Conservation (phyloP, 192 early-diverging fungal species). For the Allomyces macrogynus region DNA sequence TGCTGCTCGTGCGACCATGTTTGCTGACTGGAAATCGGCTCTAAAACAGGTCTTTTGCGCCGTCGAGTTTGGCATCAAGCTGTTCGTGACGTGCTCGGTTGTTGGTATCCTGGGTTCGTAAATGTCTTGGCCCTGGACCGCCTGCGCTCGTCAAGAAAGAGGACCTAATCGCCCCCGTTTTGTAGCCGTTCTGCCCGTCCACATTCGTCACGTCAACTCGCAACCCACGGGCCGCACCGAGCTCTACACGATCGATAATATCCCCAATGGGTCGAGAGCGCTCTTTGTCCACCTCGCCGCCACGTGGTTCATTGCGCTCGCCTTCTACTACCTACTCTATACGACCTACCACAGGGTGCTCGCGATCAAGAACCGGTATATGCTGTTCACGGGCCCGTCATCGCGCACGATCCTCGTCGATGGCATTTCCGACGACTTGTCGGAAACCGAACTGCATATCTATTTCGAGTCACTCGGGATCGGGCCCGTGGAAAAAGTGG, state of each 20-base stretch:
- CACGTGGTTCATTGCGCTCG: neutral
- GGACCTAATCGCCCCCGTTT: too few relatives aligned
- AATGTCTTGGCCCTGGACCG: too few relatives aligned
- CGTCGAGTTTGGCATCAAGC: neutral
- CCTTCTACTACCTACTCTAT: neutral
- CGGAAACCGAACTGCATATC: slow-evolving; percentile 21
- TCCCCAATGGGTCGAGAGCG: neutral
- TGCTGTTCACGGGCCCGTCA: neutral
- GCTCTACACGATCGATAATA: neutral
- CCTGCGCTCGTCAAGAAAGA: too few relatives aligned
- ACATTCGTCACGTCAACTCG: neutral
- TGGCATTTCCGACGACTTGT: slow-evolving; percentile 21
- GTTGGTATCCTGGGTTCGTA: too few relatives aligned
- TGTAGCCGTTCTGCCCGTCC: neutral
- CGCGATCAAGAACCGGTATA: neutral
- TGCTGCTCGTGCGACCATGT: too few relatives aligned
- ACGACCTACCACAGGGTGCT: neutral
- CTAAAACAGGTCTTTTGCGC: neutral
- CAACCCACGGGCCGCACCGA: neutral
- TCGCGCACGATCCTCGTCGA: slow-evolving; percentile 32
- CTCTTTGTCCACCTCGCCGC: neutral
- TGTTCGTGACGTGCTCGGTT: neutral
- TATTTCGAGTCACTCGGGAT: slow-evolving; percentile 33
- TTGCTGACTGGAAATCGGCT: too few relatives aligned
- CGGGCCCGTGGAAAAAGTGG: slow-evolving; percentile 21